Evolutionary conservation across 202 grass and related monocot species (phyloP).

Genomic region (Schoenoplectus tabernaemontani): DNA sequence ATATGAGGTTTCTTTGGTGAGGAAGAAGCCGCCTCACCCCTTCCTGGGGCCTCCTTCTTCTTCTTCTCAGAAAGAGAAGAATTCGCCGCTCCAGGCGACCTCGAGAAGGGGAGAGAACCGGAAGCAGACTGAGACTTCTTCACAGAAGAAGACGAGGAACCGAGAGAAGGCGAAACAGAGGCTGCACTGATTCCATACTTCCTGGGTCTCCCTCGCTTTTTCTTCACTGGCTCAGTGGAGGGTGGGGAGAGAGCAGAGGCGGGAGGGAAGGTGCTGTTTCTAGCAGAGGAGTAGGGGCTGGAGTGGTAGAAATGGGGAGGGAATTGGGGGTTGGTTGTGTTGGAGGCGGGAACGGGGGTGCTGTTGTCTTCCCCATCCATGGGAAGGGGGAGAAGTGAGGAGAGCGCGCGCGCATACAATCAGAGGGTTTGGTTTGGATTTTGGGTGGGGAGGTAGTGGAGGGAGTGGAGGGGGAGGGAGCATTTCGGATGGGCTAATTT

Average conservation of each 20-base stretch:
- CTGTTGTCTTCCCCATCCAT: constrained; percentile 18
- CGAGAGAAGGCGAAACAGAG: not conserved
- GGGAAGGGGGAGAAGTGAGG: not conserved
- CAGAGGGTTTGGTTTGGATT: constrained; percentile 3
- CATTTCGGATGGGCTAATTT: constrained; percentile 22
- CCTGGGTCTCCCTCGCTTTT: constrained; percentile 22
- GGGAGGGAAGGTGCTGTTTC: constrained; percentile 11
- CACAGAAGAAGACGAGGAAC: constrained; percentile 14
- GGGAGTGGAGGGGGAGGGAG: constrained; percentile 21
- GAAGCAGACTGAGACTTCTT: constrained; percentile 11
- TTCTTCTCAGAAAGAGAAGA: constrained; percentile 20
- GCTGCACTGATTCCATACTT: constrained; percentile 15
- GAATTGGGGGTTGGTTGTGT: not conserved
- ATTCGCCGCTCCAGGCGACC: not conserved
- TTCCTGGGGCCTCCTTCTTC: constrained; percentile 18
- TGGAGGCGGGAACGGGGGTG: not conserved
- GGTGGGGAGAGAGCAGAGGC: constrained; percentile 15
- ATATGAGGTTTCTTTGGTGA: constrained; percentile 20
- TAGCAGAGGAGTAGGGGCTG: constrained; percentile 11
- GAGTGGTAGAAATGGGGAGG: constrained; percentile 4
- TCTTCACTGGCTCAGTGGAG: constrained; percentile 7
- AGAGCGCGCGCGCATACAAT: constrained; percentile 10
- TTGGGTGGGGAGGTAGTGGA: constrained; percentile 26
- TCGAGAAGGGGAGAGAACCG: not conserved
- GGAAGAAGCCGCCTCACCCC: constrained; percentile 19